These are phyloP conservation scores for Bruguiera gymnorhiza DNA, from an alignment of 345 rosid genomes.

Conservation along the genomic window DNA sequence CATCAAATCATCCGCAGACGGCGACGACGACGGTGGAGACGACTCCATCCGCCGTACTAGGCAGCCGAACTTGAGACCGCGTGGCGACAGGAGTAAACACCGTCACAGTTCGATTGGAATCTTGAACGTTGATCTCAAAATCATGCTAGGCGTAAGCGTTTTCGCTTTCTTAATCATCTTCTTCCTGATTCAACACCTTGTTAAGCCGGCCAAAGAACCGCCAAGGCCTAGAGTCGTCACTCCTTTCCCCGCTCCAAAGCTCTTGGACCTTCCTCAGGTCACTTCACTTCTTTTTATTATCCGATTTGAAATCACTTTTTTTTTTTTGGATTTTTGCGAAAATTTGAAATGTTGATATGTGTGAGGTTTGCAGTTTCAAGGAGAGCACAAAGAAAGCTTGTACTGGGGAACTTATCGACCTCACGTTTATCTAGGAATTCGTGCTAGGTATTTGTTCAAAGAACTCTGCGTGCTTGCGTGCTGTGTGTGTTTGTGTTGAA, in stretches of 20 bases:
- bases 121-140: slow-evolving; percentile 35
- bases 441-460: slow-evolving; percentile 52
- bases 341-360: neutral
- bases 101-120: slow-evolving; percentile 31
- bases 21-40: slow-evolving; percentile 32
- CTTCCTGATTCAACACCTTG: slow-evolving; percentile 35
- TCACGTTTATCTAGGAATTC: slow-evolving; percentile 79
- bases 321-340: neutral
- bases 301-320: no score
- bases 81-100: slow-evolving; percentile 25
- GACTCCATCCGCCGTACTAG: slow-evolving; percentile 23
- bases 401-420: slow-evolving; percentile 95
- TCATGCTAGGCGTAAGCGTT: slow-evolving; percentile 37
- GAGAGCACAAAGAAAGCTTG: slow-evolving; percentile 75
- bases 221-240: slow-evolving; percentile 64
- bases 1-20: slow-evolving; percentile 35
- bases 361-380: slow-evolving; percentile 58
- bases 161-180: slow-evolving; percentile 29
- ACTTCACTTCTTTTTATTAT: neutral
- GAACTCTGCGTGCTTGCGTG: no score
- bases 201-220: slow-evolving; percentile 33
- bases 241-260: slow-evolving; percentile 76
- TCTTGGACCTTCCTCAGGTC: slow-evolving; percentile 71
- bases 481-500: neutral
- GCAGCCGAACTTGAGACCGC: slow-evolving; percentile 26